A percentile compares a stretch with the other conserved stretches of the same genome.
These are phyloP conservation scores for Lenwebbia sp. DNA, from an alignment of 345 rosid genomes.

Conservation along the genomic window DNA sequence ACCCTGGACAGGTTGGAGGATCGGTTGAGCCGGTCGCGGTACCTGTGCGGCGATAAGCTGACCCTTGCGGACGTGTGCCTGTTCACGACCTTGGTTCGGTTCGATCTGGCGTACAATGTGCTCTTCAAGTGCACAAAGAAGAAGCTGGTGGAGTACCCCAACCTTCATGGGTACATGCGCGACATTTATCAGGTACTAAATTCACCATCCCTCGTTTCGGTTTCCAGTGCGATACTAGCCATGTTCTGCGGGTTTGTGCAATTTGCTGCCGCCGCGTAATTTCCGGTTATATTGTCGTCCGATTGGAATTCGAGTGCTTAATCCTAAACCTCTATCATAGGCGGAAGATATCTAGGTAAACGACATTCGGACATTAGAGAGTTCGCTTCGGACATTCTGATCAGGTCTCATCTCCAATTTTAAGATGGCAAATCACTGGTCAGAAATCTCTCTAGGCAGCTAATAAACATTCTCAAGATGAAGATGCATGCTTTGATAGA, in stretches of 20 bases:
- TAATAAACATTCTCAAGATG: neutral
- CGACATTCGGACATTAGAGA: neutral
- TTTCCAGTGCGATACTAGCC: neutral
- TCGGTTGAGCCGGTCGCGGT: constrained; percentile 40
- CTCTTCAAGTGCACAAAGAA: constrained; percentile 80
- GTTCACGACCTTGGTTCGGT: constrained; percentile 77
- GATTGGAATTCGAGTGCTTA: neutral
- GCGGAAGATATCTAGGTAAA: neutral
- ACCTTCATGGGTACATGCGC: constrained; percentile 54
- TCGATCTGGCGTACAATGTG: constrained; percentile 66
- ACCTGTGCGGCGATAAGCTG: constrained; percentile 62
- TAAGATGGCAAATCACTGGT: neutral
- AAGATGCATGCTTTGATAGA: neutral
- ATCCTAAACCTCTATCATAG: neutral
- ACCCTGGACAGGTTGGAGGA: constrained; percentile 52
- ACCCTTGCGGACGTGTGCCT: constrained; percentile 69
- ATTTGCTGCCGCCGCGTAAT: neutral
- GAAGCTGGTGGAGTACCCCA: constrained; percentile 61
- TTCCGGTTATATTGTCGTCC: neutral
- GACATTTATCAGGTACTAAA: constrained; percentile 66
- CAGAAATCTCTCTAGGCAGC: neutral
- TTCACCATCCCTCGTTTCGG: neutral
- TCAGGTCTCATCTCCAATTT: neutral
- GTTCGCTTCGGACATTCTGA: neutral
- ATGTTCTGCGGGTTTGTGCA: neutral